Percentiles rank a stretch among this genome's conserved stretches.
Evolutionary conservation across 257 asterid species (phyloP).

Genomic region (Solanum boliviense): DNA sequence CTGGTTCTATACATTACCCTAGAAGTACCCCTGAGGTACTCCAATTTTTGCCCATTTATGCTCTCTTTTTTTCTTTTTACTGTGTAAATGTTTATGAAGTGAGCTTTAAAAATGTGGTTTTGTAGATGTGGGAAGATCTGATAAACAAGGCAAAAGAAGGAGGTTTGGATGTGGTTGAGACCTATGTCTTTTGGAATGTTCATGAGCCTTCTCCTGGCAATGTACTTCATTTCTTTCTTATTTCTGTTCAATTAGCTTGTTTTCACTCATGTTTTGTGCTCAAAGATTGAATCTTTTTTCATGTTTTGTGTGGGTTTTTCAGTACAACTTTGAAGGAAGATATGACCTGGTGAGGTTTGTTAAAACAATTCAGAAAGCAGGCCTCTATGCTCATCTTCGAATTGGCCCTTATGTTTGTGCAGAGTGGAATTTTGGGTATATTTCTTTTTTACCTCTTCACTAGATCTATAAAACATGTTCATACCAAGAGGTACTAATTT

Average conservation of each 20-base stretch:
- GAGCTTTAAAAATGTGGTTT: neutral
- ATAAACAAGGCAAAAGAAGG: constrained; percentile 18
- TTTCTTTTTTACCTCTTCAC: neutral
- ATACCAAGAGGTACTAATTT: neutral
- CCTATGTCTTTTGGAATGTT: constrained; percentile 20
- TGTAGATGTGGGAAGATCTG: constrained; percentile 25
- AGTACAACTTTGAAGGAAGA: constrained; percentile 22
- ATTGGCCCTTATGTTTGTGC: constrained; percentile 25
- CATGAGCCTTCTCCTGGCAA: constrained; percentile 25
- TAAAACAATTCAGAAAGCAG: constrained; percentile 17
- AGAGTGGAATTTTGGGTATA: constrained; percentile 22
- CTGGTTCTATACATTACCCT: constrained; percentile 22
- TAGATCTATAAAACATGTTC: neutral
- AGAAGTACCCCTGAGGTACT: constrained; percentile 20
- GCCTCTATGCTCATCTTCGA: constrained; percentile 19
- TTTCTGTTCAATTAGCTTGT: neutral
- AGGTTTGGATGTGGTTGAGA: constrained; percentile 20
- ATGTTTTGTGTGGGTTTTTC: neutral
- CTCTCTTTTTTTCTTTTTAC: neutral
- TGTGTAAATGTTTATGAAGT: neutral
- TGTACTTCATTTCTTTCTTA: neutral
- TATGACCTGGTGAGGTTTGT: constrained; percentile 18
- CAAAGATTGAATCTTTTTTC: neutral
- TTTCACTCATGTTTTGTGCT: neutral
- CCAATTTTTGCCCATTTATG: neutral